These are phyloP conservation scores for Xylaria sp. DNA, from an alignment of 2,329 filamentous ascomycete genomes.

Conservation along the genomic window DNA sequence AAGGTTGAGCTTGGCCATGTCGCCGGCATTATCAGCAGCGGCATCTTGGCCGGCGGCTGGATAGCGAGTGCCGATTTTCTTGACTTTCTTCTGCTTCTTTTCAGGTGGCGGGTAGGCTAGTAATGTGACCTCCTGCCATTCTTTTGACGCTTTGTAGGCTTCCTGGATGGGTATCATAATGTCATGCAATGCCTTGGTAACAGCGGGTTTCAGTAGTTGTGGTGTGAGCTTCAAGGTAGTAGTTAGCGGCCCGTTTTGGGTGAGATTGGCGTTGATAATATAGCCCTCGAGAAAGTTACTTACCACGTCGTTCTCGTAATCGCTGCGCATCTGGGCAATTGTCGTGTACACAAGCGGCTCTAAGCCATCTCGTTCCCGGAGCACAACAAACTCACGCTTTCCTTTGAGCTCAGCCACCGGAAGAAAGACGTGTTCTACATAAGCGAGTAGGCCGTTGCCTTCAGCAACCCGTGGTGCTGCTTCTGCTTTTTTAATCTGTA, in stretches of 20 bases:
- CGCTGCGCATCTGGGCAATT: constrained; percentile 78
- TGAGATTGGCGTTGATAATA: too few species aligned
- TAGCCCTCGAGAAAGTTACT: constrained; percentile 45
- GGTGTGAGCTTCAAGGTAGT: constrained; percentile 72
- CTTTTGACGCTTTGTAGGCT: constrained; percentile 74
- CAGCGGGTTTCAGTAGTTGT: constrained; percentile 86
- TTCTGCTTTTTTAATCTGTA: constrained; percentile 78
- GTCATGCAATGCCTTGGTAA: constrained; percentile 75
- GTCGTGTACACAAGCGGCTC: constrained; percentile 84
- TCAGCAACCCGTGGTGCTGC: constrained; percentile 80
- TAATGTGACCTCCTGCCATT: constrained; percentile 81
- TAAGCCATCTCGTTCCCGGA: constrained; percentile 68
- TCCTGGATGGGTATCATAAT: constrained; percentile 82
- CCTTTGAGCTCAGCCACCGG: constrained; percentile 75
- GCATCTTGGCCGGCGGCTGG: constrained; percentile 28
- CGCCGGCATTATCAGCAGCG: constrained; percentile 6
- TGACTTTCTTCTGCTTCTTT: constrained; percentile 78
- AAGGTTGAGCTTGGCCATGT: constrained; percentile 27
- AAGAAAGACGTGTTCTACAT: constrained; percentile 87
- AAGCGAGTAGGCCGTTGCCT: constrained; percentile 86
- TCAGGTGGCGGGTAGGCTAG: constrained; percentile 83
- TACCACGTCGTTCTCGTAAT: constrained; percentile 83
- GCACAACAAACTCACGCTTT: constrained; percentile 73
- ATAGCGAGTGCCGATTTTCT: constrained; percentile 71
- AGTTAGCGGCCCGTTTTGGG: constrained; percentile 33